Percentiles rank a stretch among this genome's conserved stretches.
Conservation (phyloP, 495 filamentous ascomycete species). For the Penicillium macrosclerotiorum region DNA sequence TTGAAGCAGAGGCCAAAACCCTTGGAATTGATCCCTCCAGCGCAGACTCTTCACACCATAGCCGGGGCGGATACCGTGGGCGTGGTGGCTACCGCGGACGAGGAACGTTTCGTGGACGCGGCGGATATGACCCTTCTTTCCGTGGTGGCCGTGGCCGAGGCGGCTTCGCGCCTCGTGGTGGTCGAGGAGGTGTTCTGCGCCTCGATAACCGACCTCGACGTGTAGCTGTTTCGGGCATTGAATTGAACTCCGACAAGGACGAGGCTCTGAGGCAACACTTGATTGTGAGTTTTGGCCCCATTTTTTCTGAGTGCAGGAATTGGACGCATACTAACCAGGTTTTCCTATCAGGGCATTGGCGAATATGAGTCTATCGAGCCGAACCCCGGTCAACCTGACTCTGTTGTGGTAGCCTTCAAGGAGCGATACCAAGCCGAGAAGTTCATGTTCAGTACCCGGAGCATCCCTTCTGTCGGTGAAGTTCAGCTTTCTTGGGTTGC, state of each 20-base stretch:
- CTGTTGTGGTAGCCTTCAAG: conserved; percentile 74
- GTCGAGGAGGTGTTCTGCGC: conserved; percentile 62
- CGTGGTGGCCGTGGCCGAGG: conserved; percentile 41
- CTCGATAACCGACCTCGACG: conserved; percentile 85
- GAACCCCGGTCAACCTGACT: conserved; percentile 54
- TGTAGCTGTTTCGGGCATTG: conserved; percentile 68
- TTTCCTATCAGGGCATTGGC: conserved; percentile 73
- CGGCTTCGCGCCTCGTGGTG: conserved; percentile 13
- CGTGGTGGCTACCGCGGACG: conserved; percentile 42
- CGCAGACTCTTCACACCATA: conserved; percentile 26
- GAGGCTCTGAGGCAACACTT: conserved; percentile 83
- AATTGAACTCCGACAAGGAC: conserved; percentile 68
- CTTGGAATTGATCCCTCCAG: conserved; percentile 66
- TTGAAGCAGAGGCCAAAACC: conserved; percentile 82
- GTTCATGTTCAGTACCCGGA: conserved; percentile 65
- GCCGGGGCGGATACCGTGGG: conserved; percentile 17
- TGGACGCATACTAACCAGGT: conserved; percentile 3
- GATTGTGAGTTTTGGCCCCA: conserved; percentile 58
- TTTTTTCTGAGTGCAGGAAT: conserved; percentile 21
- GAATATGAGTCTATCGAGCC: conserved; percentile 77
- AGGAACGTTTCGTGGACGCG: conserved; percentile 55
- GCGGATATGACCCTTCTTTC: conserved; percentile 33
- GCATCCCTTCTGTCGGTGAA: conserved; percentile 73
- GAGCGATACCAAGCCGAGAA: conserved; percentile 89
- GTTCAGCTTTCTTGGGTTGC: conserved; percentile 74